Conservation (phyloP, 345 rosid species). For the Salix udensis region DNA sequence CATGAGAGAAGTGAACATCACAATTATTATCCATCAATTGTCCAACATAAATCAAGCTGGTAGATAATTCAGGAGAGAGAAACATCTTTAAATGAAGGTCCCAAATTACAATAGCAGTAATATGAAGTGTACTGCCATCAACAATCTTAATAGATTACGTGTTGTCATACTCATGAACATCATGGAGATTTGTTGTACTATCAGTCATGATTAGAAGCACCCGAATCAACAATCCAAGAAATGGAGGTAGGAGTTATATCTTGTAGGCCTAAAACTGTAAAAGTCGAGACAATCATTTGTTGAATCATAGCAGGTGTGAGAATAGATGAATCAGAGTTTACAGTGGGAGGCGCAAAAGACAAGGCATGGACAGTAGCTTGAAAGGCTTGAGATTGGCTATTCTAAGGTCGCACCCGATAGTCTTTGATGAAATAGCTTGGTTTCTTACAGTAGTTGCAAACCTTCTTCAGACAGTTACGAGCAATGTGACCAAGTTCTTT, state of each 20-base stretch:
- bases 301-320: too few species aligned
- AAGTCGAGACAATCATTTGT: too few species aligned
- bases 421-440: background rate
- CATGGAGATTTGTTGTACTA: background rate
- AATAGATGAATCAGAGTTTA: too few species aligned
- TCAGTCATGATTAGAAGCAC: background rate
- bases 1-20: too few species aligned
- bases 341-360: background rate
- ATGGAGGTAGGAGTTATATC: background rate
- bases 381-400: background rate
- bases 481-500: background rate
- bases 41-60: too few species aligned
- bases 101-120: background rate
- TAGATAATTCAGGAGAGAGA: background rate
- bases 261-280: background rate
- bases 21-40: too few species aligned
- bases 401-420: background rate
- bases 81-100: too few species aligned
- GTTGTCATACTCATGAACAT: background rate
- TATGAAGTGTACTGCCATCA: background rate
- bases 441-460: background rate
- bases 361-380: background rate
- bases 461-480: background rate
- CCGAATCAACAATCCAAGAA: background rate
- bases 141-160: rapidly evolving